Evolutionary conservation across 2,329 filamentous ascomycete species (phyloP), one percentile per base, ranked within the genome.

Genomic region (Phialophora macrospora): DNA sequence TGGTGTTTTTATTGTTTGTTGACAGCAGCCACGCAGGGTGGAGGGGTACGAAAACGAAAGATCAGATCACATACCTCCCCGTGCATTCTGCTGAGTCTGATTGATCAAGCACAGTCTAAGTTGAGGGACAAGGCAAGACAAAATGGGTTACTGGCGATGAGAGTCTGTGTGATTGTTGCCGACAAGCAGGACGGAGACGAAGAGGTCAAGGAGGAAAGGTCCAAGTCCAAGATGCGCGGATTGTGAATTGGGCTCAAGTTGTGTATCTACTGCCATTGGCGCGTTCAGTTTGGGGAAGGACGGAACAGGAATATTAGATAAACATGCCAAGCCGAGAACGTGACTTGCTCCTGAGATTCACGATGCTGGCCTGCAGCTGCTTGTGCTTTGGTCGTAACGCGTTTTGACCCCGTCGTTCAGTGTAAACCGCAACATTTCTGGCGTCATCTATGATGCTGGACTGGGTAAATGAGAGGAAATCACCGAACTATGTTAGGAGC

Each of bases 61-160:
- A 26, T 46, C 60, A 62, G 55, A 41, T 41, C 30, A 68, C 66
- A 63, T 58, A 68, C 66, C 56, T 68, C 66, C 52, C 66, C 66
- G 49, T 58, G 66, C 66, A 68, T 68, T 58, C 51, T 68, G 66
- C 28, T 26, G 48, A 32, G 32, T 5, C 44, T 54, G 34, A 49
- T 34, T 28, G 17, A 28, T 26, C 14, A 34, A 41, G 48, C 14
- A 54, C 46, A 41, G 32, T 17, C 12, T 2, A 14, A 51, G 32
- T n/a, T 49, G 48, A 26, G 17, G 7, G 48, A 1, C 4, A 9
- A 51, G 14, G 24, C 9, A 51, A 17, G 48, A 51, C 48, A 22
- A 22, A 20, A 26, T 5, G 26, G 4, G 22, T 3, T 51, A 51
- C 20, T n/a, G 38, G 17, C 38, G 38, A 17, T 24, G 46, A 52